Percentiles rank a stretch among this genome's conserved stretches.
These are phyloP conservation scores for Ogataea philodendri DNA, from an alignment of 805 yeast genomes.

Conservation along the genomic window DNA sequence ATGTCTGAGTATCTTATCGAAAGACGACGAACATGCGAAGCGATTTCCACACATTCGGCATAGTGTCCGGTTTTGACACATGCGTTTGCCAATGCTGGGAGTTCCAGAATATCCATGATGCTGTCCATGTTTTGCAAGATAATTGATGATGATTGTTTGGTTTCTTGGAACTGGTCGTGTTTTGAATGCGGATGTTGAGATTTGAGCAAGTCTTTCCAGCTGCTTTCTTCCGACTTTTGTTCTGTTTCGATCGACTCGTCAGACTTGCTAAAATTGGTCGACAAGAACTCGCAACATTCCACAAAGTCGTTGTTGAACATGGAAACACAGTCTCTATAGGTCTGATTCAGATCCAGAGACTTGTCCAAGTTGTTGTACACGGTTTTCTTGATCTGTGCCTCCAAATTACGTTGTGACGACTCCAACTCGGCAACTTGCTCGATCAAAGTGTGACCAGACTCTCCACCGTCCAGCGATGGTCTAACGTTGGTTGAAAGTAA, in stretches of 20 bases:
- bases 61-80: constrained; percentile 86
- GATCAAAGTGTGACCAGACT: constrained; percentile 40
- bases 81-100: constrained; percentile 80
- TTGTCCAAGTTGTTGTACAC: constrained; percentile 43
- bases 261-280: constrained; percentile 30
- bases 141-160: constrained; percentile 28
- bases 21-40: constrained; percentile 68
- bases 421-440: constrained; percentile 78
- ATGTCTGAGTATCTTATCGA: constrained; percentile 66
- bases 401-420: constrained; percentile 48
- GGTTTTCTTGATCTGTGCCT: constrained; percentile 42
- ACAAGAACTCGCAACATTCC: constrained; percentile 30
- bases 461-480: constrained; percentile 25
- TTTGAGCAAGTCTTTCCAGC: constrained; percentile 25
- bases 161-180: constrained; percentile 12
- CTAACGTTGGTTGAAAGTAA: constrained; percentile 26
- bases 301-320: constrained; percentile 35
- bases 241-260: constrained; percentile 18
- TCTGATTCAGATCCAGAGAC: constrained; percentile 39
- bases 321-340: constrained; percentile 35
- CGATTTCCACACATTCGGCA: constrained; percentile 84
- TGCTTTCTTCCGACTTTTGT: constrained; percentile 13
- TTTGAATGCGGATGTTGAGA: constrained; percentile 19
- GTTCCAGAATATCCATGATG: constrained; percentile 72
- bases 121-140: constrained; percentile 65